These are phyloP conservation scores for Stephania cephalantha DNA, from an alignment of 164 flowering plant species.

Conservation along the genomic window DNA sequence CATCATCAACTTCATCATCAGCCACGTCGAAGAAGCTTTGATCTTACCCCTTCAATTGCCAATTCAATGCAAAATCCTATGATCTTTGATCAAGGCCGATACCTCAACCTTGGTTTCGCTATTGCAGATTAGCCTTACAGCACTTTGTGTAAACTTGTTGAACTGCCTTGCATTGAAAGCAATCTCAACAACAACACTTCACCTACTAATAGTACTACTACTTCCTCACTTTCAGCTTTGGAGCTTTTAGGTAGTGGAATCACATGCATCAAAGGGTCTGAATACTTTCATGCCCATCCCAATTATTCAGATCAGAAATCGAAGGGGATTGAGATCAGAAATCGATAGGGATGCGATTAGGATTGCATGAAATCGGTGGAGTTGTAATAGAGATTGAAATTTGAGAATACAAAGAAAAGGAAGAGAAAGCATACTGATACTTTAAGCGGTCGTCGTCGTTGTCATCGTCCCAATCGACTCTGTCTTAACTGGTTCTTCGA, in stretches of 20 bases:
- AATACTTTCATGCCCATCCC: slow-evolving; percentile 60
- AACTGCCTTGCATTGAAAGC: slow-evolving; percentile 24
- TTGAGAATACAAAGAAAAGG: no score
- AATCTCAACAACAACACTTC: slow-evolving; percentile 17
- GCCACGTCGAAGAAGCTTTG: slow-evolving; percentile 33
- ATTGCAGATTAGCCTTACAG: slow-evolving; percentile 16
- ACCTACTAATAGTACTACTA: not conserved
- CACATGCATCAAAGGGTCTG: slow-evolving; percentile 34
- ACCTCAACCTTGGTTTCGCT: slow-evolving; percentile 64
- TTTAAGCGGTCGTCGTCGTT: no score
- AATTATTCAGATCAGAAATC: slow-evolving; percentile 13
- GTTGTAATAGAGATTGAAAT: no score
- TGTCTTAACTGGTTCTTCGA: no score
- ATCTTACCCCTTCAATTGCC: slow-evolving; percentile 27
- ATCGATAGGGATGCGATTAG: no score
- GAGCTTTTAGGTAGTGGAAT: slow-evolving; percentile 45
- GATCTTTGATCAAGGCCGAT: slow-evolving; percentile 45
- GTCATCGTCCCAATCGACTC: no score
- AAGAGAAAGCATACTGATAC: no score
- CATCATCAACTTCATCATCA: slow-evolving; percentile 21
- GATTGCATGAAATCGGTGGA: no score
- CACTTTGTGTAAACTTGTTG: slow-evolving; percentile 23
- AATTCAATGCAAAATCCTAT: slow-evolving; percentile 40
- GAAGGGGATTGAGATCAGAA: no score
- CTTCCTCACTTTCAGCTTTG: slow-evolving; percentile 38